A percentile compares a stretch with the other conserved stretches of the same genome.
Conservation (phyloP, 805 yeast species). For the Candida sanyiensis region DNA sequence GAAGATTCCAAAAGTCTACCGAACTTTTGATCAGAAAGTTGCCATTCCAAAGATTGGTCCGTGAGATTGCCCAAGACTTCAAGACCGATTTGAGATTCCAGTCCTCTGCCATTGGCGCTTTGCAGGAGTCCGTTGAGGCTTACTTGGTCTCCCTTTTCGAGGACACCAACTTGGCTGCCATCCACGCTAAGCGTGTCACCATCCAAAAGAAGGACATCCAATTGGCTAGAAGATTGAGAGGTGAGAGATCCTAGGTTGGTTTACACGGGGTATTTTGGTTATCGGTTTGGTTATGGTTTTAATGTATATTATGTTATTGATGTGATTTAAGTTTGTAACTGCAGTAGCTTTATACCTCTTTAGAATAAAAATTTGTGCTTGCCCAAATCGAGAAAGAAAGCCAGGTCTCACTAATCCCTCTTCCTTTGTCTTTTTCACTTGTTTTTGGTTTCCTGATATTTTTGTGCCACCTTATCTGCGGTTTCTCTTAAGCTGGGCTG, state of each 20-base stretch:
- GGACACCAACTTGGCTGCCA: slow-evolving; percentile 97
- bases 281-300: slow-evolving; percentile 12
- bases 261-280: slow-evolving; percentile 3
- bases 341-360: background rate
- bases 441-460: too few species aligned
- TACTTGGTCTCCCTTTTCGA: slow-evolving; percentile 93
- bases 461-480: too few species aligned
- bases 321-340: slow-evolving; percentile 3
- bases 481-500: too few species aligned
- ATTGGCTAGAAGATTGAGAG: slow-evolving; percentile 96
- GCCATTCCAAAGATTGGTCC: slow-evolving; percentile 95
- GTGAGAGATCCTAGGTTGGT: slow-evolving; percentile 27
- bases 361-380: too few species aligned
- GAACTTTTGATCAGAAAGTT: slow-evolving; percentile 92
- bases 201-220: slow-evolving; percentile 98
- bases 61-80: slow-evolving; percentile 94
- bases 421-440: too few species aligned
- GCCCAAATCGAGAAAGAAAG: too few species aligned
- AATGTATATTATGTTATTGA: slow-evolving; percentile 7
- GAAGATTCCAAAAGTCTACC: slow-evolving; percentile 96
- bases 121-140: slow-evolving; percentile 98
- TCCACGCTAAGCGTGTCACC: slow-evolving; percentile 98
- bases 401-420: too few species aligned
- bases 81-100: slow-evolving; percentile 93
- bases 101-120: slow-evolving; percentile 94